These are phyloP conservation scores for Panicum hallii DNA, from an alignment of 202 grass and related monocot species.

Conservation along the genomic window DNA sequence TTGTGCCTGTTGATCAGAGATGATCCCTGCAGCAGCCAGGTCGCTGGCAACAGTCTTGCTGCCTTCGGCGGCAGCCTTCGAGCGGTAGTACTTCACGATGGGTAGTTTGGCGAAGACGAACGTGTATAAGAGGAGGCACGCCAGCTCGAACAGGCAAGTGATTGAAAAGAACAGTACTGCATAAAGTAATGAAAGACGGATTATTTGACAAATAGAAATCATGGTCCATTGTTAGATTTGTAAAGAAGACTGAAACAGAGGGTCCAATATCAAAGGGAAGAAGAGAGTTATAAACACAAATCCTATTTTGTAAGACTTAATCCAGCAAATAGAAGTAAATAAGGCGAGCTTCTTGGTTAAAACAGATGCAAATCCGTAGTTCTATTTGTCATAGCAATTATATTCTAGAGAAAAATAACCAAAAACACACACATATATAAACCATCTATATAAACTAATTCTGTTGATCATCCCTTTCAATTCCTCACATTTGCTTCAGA, in stretches of 20 bases:
- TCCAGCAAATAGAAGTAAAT: neutral
- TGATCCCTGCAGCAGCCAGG: slow-evolving; percentile 76
- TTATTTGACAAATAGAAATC: slow-evolving; percentile 14
- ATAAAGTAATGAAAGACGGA: slow-evolving; percentile 14
- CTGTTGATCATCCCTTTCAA: neutral
- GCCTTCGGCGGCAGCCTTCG: slow-evolving; percentile 93
- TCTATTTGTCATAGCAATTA: neutral
- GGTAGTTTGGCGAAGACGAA: slow-evolving; percentile 88
- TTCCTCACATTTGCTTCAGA: slow-evolving; percentile 5
- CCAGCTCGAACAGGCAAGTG: slow-evolving; percentile 84
- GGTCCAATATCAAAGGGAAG: neutral
- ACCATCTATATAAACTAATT: neutral
- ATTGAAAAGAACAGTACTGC: slow-evolving; percentile 90
- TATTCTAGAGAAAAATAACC: neutral
- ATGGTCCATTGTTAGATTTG: neutral
- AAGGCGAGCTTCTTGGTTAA: neutral
- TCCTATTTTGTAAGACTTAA: neutral
- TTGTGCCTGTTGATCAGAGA: slow-evolving; percentile 32
- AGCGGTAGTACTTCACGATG: slow-evolving; percentile 82
- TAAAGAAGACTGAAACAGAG: slow-evolving; percentile 16
- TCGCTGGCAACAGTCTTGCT: slow-evolving; percentile 85
- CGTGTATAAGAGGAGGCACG: slow-evolving; percentile 77
- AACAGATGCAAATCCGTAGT: neutral
- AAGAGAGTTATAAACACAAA: slow-evolving; percentile 9
- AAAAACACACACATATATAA: neutral